These are phyloP conservation scores for Umbelopsis sp. DNA, from an alignment of 371 early-diverging fungal genomes.

Conservation along the genomic window DNA sequence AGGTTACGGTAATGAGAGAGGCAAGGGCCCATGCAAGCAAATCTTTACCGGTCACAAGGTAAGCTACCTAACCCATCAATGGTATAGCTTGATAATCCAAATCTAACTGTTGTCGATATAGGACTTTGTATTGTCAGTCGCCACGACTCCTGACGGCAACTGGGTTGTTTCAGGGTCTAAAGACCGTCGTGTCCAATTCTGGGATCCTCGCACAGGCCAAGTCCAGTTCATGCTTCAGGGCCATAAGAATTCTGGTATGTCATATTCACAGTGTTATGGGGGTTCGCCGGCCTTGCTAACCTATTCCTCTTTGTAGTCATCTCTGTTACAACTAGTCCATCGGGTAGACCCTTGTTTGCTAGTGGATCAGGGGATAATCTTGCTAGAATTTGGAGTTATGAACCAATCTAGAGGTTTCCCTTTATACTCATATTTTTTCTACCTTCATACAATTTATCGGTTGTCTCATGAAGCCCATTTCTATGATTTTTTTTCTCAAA, in stretches of 20 bases:
- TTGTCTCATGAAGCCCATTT: neutral
- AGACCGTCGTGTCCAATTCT: constrained; percentile 94
- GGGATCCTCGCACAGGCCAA: constrained; percentile 84
- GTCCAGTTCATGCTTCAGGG: constrained; percentile 95
- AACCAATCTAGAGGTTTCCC: constrained; percentile 24
- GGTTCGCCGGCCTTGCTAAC: neutral
- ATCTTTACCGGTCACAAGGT: constrained; percentile 72
- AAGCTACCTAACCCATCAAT: neutral
- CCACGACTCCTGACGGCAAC: constrained; percentile 88
- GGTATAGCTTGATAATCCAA: neutral
- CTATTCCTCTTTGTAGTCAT: constrained; percentile 69
- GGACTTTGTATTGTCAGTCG: constrained; percentile 98
- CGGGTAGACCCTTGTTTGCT: constrained; percentile 84
- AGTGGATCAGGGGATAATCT: constrained; percentile 96
- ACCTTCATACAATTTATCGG: neutral
- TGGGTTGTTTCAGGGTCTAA: constrained; percentile 96
- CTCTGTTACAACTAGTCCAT: constrained; percentile 87
- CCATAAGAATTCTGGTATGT: constrained; percentile 92
- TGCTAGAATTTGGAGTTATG: constrained; percentile 92
- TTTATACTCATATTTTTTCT: neutral
- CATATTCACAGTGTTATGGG: neutral
- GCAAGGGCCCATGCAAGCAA: constrained; percentile 51
- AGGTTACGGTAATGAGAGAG: constrained; percentile 30
- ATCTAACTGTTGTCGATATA: constrained; percentile 24
- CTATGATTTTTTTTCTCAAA: neutral